phyloP scores from a whole-genome alignment of 345 rosid genomes.

The Camelina neglecta region DNA sequence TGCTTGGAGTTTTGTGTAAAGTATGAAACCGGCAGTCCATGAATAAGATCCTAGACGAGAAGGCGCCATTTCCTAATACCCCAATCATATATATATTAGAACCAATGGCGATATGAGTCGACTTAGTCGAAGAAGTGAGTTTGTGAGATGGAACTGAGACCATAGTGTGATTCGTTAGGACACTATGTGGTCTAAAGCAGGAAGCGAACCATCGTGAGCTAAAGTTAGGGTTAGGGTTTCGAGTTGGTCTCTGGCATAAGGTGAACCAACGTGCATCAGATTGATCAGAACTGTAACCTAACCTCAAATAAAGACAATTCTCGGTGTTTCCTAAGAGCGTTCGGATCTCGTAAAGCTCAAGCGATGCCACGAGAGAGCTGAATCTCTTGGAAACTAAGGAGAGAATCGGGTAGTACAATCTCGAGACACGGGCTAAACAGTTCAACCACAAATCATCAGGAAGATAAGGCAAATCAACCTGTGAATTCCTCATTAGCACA shows the following conservation, averaged over 20 bases:
- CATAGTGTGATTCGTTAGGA: background rate
- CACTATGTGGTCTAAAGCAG: background rate
- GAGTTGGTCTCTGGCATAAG: background rate
- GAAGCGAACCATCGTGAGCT: constrained; percentile 1
- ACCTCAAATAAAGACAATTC: background rate
- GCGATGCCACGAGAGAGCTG: background rate
- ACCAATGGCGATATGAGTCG: background rate
- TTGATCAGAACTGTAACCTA: background rate
- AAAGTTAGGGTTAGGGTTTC: background rate
- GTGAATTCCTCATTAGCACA: background rate
- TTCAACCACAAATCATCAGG: background rate
- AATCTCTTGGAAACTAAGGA: constrained; percentile 1
- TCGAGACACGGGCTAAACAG: background rate
- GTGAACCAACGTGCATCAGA: background rate
- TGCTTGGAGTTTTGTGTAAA: background rate
- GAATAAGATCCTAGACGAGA: background rate
- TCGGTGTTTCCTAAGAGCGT: background rate
- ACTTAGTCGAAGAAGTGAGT: background rate
- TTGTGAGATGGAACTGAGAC: background rate
- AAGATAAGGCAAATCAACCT: background rate
- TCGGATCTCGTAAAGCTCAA: background rate
- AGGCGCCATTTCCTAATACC: background rate
- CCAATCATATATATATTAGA: background rate
- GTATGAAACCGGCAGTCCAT: background rate
- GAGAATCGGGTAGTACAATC: background rate